Conservation (phyloP, 192 early-diverging fungal genomes). For the Gigaspora rosea region DNA sequence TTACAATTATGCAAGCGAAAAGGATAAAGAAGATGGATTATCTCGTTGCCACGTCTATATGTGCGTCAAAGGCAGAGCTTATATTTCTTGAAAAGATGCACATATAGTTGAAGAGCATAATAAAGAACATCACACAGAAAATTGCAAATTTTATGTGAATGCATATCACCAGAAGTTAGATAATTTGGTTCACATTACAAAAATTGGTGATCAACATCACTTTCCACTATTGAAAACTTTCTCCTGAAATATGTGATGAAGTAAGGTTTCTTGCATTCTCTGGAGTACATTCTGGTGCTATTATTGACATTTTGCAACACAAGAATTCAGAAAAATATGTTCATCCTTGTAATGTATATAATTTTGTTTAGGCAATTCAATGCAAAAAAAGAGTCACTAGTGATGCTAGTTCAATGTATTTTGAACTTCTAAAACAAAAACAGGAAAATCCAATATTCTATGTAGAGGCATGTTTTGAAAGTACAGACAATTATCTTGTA, state of each 20-base stretch:
- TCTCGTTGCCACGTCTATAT: not conserved
- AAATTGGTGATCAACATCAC: not conserved
- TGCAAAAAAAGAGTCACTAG: not conserved
- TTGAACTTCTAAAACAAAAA: not conserved
- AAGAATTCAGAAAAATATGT: slow-evolving; percentile 14
- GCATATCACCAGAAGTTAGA: not conserved
- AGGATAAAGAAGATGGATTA: not conserved
- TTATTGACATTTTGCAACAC: not conserved
- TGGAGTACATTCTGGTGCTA: not conserved
- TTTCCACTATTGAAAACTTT: no score
- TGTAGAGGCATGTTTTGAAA: not conserved
- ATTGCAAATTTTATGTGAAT: slow-evolving; percentile 4
- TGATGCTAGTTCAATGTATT: slow-evolving; percentile 12
- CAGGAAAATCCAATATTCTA: not conserved
- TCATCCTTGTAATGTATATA: no score
- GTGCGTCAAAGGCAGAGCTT: not conserved
- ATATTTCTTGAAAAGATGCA: not conserved
- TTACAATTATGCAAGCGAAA: slow-evolving; percentile 1
- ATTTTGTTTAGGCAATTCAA: not conserved
- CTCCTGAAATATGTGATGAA: no score
- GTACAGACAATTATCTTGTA: not conserved
- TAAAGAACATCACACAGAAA: not conserved
- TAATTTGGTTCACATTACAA: slow-evolving; percentile 9
- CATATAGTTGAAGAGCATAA: not conserved
- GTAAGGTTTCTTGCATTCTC: no score